Conservation (phyloP, 2,329 filamentous ascomycete genomes). For the Trichoderma harzianum region DNA sequence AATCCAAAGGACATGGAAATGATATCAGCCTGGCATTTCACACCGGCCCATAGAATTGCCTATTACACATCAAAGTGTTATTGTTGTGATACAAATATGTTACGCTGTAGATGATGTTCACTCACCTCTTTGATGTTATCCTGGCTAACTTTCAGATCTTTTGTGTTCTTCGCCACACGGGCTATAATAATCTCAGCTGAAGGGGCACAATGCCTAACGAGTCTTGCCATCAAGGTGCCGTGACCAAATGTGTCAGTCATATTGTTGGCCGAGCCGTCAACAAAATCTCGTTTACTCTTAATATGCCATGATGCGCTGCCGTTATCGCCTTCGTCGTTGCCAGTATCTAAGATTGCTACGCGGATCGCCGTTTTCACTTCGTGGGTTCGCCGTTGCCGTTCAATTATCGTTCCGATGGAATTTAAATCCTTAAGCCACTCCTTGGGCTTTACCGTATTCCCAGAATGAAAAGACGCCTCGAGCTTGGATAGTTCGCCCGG, state of each 20-base stretch:
- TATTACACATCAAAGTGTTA: not conserved
- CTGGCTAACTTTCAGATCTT: not conserved
- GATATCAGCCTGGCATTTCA: constrained; percentile 24
- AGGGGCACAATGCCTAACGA: not conserved
- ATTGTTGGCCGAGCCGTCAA: not conserved
- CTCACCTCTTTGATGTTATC: not conserved
- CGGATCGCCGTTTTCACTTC: not conserved
- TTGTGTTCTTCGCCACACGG: not conserved
- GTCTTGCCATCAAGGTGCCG: not conserved
- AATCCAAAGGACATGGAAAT: constrained; percentile 29
- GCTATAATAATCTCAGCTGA: not conserved
- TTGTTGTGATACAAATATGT: too few relatives aligned
- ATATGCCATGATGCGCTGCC: not conserved
- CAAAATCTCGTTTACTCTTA: not conserved
- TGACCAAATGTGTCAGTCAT: not conserved
- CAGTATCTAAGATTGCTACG: not conserved
- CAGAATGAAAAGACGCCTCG: not conserved
- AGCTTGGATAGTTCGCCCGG: not conserved
- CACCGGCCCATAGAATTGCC: constrained; percentile 25
- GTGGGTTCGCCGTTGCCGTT: too few relatives aligned
- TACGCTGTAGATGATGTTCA: rapidly evolving
- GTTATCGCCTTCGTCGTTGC: not conserved
- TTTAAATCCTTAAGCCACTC: not conserved
- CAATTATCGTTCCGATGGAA: too few relatives aligned
- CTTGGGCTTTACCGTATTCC: not conserved